Evolutionary conservation across 805 yeast genomes (phyloP), one percentile per base, ranked within the genome.

Genomic region (Monosporozyma unispora): DNA sequence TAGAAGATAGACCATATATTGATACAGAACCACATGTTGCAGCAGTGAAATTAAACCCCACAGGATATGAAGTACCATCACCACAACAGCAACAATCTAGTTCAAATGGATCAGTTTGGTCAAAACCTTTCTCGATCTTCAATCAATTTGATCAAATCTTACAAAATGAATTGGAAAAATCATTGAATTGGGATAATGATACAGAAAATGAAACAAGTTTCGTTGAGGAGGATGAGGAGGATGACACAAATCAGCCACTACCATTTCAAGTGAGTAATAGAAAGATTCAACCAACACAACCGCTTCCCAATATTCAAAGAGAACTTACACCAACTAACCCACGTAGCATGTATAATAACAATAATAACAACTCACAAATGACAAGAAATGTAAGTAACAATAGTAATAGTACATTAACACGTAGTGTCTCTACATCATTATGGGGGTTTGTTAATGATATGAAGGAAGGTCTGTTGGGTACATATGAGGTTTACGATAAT

Each of bases 131-230:
- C 42, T 76, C 72, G 44, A 70, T 82, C 47, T 71, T 84, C 44
- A 87, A 81, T 55, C 87, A 81, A 53, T 75, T 84, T 58, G 91
- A 84, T 61, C 79, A 76, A 48, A 70, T 81, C 63, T 68, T 84
- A 29, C 87, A 80, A 58, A 76, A 73, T 50, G 89, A 83, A 60
- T 70, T 84, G 50, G 89, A 82, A 54, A 79, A 75, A 53, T 65
- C 75, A 22, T 68, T 74, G 40, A 58, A 69, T 18, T 64, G 72
- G 54, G 69, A 62, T 29, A 51, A 59, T 10, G 54, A 21, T 8
- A 31, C 35, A 4, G 35, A 31, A 14, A 31, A 31, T 31, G 35
- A 31, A 7, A 31, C 35, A 12, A 31, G 35, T 31, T 38, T 48
- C 12, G 37, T 19, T 12, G 35, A 12, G 38, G 40, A 33, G 11